Conservation (phyloP, 2,329 filamentous ascomycete species). For the Microcera coccophila region DNA sequence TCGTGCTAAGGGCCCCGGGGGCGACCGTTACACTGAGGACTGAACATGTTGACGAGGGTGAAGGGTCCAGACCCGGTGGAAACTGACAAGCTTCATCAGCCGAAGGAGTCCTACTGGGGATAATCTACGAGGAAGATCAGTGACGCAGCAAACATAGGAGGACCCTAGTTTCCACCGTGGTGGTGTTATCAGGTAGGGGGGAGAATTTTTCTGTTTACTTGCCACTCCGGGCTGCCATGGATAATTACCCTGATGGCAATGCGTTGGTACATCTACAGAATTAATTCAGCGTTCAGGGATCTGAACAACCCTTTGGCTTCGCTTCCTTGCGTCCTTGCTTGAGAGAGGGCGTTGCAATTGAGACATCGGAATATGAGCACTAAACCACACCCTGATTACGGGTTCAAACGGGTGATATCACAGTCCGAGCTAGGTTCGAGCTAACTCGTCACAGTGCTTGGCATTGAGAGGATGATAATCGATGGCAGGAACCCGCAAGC, state of each 20-base stretch:
- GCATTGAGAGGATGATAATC: too few relatives aligned
- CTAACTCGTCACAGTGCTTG: too few relatives aligned
- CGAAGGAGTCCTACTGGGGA: conserved; percentile 9
- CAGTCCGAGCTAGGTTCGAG: too few relatives aligned
- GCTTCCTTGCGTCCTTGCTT: too few relatives aligned
- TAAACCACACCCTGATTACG: too few relatives aligned
- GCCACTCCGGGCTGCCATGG: conserved; percentile 8
- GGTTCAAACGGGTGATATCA: too few relatives aligned
- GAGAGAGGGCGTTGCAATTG: too few relatives aligned
- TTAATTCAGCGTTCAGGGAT: too few relatives aligned
- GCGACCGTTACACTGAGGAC: conserved; percentile 18
- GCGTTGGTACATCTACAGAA: too few relatives aligned
- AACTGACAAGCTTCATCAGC: conserved; percentile 14
- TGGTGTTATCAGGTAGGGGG: conserved; percentile 9
- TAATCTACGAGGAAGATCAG: conserved; percentile 15
- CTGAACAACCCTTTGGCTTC: too few relatives aligned
- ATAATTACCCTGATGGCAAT: too few relatives aligned
- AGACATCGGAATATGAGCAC: too few relatives aligned
- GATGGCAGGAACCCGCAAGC: conserved; percentile 3
- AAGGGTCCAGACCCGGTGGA: conserved; percentile 4
- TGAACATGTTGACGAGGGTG: conserved; percentile 6
- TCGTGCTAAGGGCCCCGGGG: conserved; percentile 11
- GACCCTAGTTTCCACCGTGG: conserved; percentile 11
- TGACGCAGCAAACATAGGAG: conserved; percentile 4
- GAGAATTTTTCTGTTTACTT: conserved; percentile 10